Conservation (phyloP, 2,329 filamentous ascomycete genomes). For the Ceratocystis variospora region DNA sequence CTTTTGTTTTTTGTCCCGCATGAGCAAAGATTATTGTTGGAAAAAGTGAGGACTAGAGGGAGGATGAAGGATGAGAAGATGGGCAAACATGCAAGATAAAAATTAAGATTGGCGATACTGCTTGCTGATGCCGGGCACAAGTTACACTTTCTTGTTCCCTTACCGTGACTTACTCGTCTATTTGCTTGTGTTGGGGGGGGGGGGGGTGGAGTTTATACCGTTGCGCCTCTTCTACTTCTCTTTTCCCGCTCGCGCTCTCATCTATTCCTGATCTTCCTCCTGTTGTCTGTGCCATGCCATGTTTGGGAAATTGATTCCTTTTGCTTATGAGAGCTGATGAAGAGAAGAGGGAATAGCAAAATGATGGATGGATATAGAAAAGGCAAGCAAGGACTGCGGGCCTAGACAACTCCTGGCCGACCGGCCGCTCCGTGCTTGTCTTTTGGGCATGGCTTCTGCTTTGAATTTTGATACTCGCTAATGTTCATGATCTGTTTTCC, state of each 20-base stretch:
- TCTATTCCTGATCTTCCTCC: neutral
- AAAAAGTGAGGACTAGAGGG: neutral
- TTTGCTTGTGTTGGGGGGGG: neutral
- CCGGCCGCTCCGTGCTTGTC: neutral
- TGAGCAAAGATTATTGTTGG: neutral
- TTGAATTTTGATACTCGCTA: neutral
- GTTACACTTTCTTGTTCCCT: no score
- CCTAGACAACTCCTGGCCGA: neutral
- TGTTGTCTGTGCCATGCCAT: neutral
- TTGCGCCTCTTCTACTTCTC: neutral
- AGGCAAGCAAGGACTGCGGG: neutral
- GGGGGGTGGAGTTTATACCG: neutral
- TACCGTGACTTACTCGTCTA: no score
- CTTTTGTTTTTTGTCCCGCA: neutral
- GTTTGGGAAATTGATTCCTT: neutral
- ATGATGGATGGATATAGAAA: neutral
- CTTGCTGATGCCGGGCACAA: no score
- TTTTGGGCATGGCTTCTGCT: neutral
- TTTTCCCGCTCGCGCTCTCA: no score
- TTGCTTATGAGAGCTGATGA: neutral
- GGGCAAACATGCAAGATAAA: neutral
- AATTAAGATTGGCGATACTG: no score
- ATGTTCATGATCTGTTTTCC: no score
- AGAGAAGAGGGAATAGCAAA: neutral
- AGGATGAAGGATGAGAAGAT: neutral